Evolutionary conservation across 768 basidiomycete genomes (phyloP).

Genomic region (Mrakia gelida): DNA sequence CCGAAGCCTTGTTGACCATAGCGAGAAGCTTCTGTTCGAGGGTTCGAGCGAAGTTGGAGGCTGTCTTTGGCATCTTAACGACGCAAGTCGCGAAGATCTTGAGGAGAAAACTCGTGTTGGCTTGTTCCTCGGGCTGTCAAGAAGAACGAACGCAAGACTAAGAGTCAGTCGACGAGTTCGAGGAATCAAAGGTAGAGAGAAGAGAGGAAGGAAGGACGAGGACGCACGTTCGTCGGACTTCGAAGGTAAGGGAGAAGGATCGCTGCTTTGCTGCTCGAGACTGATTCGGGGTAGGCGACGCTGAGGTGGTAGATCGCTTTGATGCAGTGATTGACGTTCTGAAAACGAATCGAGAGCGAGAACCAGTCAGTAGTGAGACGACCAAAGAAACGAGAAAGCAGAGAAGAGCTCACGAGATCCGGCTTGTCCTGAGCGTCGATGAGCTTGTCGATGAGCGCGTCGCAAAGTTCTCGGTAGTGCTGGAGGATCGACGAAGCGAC

Average conservation of each 20-base stretch:
- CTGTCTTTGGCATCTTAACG: conserved; percentile 83
- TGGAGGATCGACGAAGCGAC: conserved; percentile 56
- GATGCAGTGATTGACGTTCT: conserved; percentile 81
- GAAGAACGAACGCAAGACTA: background rate
- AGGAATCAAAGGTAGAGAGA: background rate
- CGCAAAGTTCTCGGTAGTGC: conserved; percentile 76
- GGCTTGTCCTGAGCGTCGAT: conserved; percentile 72
- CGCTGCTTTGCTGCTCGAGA: conserved; percentile 78
- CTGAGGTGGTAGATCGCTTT: conserved; percentile 78
- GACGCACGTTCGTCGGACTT: conserved; percentile 65
- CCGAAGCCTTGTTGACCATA: conserved; percentile 84
- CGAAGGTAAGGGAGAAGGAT: conserved; percentile 87
- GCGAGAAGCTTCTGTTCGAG: conserved; percentile 75
- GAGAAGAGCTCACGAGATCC: conserved; percentile 57
- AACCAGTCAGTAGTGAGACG: background rate
- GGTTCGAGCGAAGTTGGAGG: conserved; percentile 79
- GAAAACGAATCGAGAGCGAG: background rate
- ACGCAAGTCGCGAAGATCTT: conserved; percentile 81
- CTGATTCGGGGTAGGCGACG: conserved; percentile 72
- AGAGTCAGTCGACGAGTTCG: conserved; percentile 19
- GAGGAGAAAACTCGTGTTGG: conserved; percentile 77
- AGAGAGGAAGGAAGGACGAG: background rate
- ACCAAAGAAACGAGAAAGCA: background rate
- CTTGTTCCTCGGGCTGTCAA: conserved; percentile 70
- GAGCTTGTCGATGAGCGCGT: conserved; percentile 76